These are phyloP conservation scores for Curvularia hawaiiensis DNA, from an alignment of 2,329 filamentous ascomycete genomes.

Conservation along the genomic window DNA sequence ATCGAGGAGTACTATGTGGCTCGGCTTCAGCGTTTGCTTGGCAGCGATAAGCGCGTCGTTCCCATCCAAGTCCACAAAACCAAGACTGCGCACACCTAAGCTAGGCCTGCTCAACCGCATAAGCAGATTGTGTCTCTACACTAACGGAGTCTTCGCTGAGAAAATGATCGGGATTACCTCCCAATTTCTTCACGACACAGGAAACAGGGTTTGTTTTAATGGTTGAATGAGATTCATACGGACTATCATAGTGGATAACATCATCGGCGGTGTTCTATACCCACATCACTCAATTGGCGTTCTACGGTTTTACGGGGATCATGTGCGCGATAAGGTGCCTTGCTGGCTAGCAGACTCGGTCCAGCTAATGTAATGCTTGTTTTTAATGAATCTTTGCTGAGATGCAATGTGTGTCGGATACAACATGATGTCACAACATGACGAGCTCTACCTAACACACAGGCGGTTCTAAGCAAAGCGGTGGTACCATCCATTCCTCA, in stretches of 20 bases:
- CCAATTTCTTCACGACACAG: neutral
- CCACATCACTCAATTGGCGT: neutral
- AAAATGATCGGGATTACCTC: neutral
- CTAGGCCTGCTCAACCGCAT: neutral
- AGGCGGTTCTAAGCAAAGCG: constrained; percentile 8
- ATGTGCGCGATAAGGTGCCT: neutral
- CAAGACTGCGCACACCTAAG: neutral
- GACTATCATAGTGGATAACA: neutral
- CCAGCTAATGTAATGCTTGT: constrained; percentile 4
- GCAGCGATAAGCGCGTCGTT: constrained; percentile 18
- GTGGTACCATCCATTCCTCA: constrained; percentile 27
- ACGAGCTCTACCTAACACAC: neutral
- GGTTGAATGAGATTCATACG: neutral
- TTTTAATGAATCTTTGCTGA: neutral
- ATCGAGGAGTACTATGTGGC: constrained; percentile 33
- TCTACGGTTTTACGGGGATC: neutral
- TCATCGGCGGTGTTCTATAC: constrained; percentile 11
- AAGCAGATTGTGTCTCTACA: neutral
- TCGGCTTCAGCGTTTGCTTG: constrained; percentile 32
- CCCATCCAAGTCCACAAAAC: constrained; percentile 25
- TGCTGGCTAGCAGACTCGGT: neutral
- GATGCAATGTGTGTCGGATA: neutral
- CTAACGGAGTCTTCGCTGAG: neutral
- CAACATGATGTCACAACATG: neutral
- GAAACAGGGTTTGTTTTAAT: neutral